Evolutionary conservation across 2,329 filamentous ascomycete genomes (phyloP).

Genomic region (Blastomyces silverae): DNA sequence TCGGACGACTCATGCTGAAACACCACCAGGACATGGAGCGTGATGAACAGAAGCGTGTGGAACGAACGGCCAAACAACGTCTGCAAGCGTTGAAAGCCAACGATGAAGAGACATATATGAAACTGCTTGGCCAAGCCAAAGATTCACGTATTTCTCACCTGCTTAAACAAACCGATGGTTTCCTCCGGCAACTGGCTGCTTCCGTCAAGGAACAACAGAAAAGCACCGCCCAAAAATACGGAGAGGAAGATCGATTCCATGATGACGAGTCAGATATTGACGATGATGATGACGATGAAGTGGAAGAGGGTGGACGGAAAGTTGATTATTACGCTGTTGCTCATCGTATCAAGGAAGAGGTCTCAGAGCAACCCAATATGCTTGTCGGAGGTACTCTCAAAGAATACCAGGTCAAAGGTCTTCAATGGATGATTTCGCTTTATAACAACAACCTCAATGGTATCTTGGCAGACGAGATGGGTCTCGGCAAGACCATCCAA

Average conservation of each 20-base stretch:
- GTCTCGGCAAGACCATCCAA: slow-evolving; percentile 98
- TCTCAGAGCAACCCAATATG: slow-evolving; percentile 72
- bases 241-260: slow-evolving; percentile 52
- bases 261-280: slow-evolving; percentile 59
- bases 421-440: slow-evolving; percentile 99
- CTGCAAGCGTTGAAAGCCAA: slow-evolving; percentile 96
- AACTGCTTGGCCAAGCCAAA: slow-evolving; percentile 95
- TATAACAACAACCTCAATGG: slow-evolving; percentile 99
- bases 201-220: slow-evolving; percentile 94
- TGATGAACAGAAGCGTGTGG: slow-evolving; percentile 97
- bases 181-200: slow-evolving; percentile 88
- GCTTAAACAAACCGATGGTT: slow-evolving; percentile 93
- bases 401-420: slow-evolving; percentile 96
- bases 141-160: slow-evolving; percentile 98
- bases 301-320: slow-evolving; percentile 62
- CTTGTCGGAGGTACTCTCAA: slow-evolving; percentile 89
- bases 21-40: slow-evolving; percentile 97
- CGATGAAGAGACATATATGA: slow-evolving; percentile 98
- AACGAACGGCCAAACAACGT: slow-evolving; percentile 98
- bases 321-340: slow-evolving; percentile 99
- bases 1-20: slow-evolving; percentile 78
- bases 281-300: slow-evolving; percentile 64
- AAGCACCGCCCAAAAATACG: slow-evolving; percentile 70
- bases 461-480: slow-evolving; percentile 98
- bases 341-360: slow-evolving; percentile 89